These are phyloP conservation scores for Knoxia roxburghii DNA, from an alignment of 257 asterid species.

Conservation along the genomic window DNA sequence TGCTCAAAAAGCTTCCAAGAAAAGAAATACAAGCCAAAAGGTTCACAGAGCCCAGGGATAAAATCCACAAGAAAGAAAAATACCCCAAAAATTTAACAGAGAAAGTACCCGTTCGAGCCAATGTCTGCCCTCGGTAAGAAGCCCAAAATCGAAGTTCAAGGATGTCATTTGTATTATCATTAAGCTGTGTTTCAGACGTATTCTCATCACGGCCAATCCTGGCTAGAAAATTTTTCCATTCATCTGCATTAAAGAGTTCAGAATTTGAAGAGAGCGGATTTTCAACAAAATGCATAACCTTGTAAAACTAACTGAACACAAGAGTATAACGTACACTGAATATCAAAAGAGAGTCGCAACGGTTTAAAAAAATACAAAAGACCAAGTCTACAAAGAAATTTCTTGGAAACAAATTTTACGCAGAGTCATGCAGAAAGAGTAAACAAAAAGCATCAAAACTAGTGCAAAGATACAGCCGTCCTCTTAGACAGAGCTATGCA, in stretches of 20 bases:
- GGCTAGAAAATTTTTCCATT: conserved; percentile 92
- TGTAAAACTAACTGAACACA: conserved; percentile 5
- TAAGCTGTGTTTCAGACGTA: conserved; percentile 65
- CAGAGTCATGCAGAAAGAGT: neutral
- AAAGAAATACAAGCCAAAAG: neutral
- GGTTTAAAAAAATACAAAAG: neutral
- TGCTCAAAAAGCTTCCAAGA: neutral
- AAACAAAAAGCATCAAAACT: too few relatives aligned
- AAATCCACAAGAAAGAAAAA: neutral
- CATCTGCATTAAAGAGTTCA: conserved; percentile 47
- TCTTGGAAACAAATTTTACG: neutral
- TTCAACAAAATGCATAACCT: neutral
- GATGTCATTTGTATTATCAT: conserved; percentile 74
- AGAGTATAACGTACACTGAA: neutral
- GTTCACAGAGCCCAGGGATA: neutral
- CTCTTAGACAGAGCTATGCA: neutral
- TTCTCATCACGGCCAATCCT: conserved; percentile 91
- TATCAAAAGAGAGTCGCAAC: neutral
- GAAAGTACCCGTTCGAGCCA: conserved; percentile 79
- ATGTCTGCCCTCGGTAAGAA: conserved; percentile 95
- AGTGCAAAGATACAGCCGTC: neutral
- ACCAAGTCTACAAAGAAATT: neutral
- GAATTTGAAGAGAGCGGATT: neutral
- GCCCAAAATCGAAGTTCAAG: conserved; percentile 98
- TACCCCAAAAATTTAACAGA: neutral